These are phyloP conservation scores for Maudiozyma barnettii DNA, from an alignment of 805 yeast species.

Conservation along the genomic window DNA sequence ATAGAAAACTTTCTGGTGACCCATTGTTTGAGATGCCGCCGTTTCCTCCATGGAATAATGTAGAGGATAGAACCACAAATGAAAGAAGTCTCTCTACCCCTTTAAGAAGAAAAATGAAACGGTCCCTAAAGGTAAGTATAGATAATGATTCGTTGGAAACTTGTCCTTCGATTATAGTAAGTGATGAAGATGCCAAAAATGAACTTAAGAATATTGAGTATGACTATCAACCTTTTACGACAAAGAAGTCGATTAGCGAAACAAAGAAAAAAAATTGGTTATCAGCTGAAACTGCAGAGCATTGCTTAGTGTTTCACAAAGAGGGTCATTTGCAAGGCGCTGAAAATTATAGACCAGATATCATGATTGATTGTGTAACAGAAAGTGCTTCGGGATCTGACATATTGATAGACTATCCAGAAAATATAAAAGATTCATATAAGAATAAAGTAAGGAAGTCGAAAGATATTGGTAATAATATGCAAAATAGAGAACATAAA, in stretches of 20 bases:
- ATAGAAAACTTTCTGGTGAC: neutral
- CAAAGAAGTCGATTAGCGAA: slow-evolving; percentile 15
- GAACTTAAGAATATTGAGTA: slow-evolving; percentile 4
- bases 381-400: neutral
- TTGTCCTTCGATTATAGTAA: neutral
- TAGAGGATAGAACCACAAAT: slow-evolving; percentile 8
- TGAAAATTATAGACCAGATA: slow-evolving; percentile 20
- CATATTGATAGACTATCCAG: slow-evolving; percentile 3
- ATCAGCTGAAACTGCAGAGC: slow-evolving; percentile 23
- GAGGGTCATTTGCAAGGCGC: slow-evolving; percentile 7
- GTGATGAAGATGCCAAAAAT: neutral
- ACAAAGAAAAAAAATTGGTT: slow-evolving; percentile 15
- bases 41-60: slow-evolving; percentile 24
- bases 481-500: neutral
- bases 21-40: slow-evolving; percentile 19
- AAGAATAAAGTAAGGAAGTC: neutral
- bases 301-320: slow-evolving; percentile 23
- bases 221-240: slow-evolving; percentile 18
- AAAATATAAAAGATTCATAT: neutral
- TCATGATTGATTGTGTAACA: slow-evolving; percentile 18
- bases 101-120: slow-evolving; percentile 10
- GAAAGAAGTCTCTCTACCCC: slow-evolving; percentile 16
- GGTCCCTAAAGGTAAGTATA: neutral
- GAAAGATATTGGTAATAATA: neutral
- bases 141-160: neutral